These are phyloP conservation scores for Cercospora sojina DNA, from an alignment of 2,329 filamentous ascomycete genomes.

Conservation along the genomic window DNA sequence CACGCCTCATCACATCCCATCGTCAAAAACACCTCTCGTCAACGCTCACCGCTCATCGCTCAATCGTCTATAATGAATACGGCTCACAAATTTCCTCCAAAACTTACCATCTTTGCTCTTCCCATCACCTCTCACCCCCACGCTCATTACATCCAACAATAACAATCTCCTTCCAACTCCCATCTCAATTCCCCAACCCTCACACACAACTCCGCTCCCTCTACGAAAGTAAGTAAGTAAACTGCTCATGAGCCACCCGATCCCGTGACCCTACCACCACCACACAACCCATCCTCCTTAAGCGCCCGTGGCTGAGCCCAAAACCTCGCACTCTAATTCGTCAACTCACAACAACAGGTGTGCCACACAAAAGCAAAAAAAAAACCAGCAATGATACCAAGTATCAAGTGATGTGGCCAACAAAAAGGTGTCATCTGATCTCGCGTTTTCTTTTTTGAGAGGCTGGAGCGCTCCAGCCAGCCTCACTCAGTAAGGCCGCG, in stretches of 20 bases:
- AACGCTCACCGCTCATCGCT: not conserved
- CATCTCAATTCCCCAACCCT: not conserved
- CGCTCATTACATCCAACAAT: not conserved
- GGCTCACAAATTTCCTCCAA: not conserved
- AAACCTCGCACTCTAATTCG: not conserved
- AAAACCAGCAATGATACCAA: not conserved
- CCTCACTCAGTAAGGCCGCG: too few relatives aligned
- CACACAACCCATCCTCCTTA: not conserved
- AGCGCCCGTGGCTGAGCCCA: not conserved
- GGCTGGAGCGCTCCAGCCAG: not conserved
- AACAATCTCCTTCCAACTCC: not conserved
- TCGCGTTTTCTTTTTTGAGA: not conserved
- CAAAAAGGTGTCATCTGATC: not conserved
- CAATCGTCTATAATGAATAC: not conserved
- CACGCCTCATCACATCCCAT: not conserved
- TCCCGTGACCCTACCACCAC: not conserved
- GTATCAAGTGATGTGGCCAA: not conserved
- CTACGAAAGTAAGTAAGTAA: not conserved
- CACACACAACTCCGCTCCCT: not conserved
- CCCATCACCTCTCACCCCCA: not conserved
- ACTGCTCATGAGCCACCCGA: too few relatives aligned
- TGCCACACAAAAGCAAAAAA: not conserved
- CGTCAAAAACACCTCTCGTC: not conserved
- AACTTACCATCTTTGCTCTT: not conserved
- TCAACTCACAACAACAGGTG: not conserved